Conservation (phyloP, 78 protist genomes). For the Blattamonas nauphoetae region DNA sequence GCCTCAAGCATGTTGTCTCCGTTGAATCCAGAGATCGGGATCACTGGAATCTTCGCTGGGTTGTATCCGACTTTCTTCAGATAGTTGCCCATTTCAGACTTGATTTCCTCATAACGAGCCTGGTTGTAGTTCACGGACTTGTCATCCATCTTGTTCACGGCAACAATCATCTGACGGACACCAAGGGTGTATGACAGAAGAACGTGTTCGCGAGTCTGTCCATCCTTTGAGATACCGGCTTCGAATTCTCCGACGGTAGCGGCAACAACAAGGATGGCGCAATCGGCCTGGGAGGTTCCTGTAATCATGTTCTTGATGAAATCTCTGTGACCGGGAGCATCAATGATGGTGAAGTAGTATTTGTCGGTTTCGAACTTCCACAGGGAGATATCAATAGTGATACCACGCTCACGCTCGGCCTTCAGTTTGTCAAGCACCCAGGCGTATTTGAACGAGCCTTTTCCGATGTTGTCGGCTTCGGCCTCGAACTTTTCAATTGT, state of each 20-base stretch:
- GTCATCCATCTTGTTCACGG: constrained; percentile 91
- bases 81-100: constrained; percentile 62
- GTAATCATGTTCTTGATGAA: constrained; percentile 99
- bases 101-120: constrained; percentile 73
- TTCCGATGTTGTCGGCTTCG: constrained; percentile 89
- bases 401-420: constrained; percentile 86
- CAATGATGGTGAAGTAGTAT: constrained; percentile 95
- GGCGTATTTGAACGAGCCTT: constrained; percentile 94
- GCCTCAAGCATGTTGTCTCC: constrained; percentile 92
- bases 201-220: constrained; percentile 96
- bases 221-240: constrained; percentile 87
- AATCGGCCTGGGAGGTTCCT: constrained; percentile 94
- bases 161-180: constrained; percentile 85
- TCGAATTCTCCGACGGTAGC: constrained; percentile 84
- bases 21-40: constrained; percentile 87
- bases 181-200: constrained; percentile 90
- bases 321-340: constrained; percentile 99
- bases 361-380: constrained; percentile 93
- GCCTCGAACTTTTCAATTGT: constrained; percentile 69
- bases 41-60: constrained; percentile 15
- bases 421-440: constrained; percentile 92
- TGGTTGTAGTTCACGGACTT: constrained; percentile 25
- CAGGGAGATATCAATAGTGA: constrained; percentile 72
- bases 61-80: constrained; percentile 73
- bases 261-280: constrained; percentile 79